These are phyloP conservation scores for Orbilia ellipsospora DNA, from an alignment of 2,329 filamentous ascomycete species.

Conservation along the genomic window DNA sequence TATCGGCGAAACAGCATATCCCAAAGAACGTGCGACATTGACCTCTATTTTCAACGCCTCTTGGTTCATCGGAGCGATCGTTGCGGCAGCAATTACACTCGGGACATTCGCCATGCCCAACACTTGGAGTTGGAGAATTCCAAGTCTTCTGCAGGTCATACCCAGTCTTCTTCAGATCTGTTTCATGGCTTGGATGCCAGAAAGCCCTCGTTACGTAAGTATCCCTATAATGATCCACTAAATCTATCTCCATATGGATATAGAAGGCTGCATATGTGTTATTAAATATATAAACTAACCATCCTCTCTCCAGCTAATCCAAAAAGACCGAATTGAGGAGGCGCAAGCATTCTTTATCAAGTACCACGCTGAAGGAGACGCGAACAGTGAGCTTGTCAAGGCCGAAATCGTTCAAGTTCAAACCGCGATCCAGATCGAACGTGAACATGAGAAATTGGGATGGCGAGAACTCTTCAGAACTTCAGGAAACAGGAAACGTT, in stretches of 20 bases:
- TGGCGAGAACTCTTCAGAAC: conserved; percentile 63
- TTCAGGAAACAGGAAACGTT: conserved; percentile 65
- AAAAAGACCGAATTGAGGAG: conserved; percentile 58
- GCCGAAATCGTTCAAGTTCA: conserved; percentile 73
- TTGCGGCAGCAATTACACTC: conserved; percentile 67
- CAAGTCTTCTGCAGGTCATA: conserved; percentile 64
- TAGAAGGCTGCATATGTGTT: neutral
- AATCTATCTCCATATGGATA: neutral
- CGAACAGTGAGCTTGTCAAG: conserved; percentile 67
- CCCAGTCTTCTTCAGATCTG: conserved; percentile 59
- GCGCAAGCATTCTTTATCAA: conserved; percentile 60
- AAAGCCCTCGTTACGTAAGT: conserved; percentile 48
- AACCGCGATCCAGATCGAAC: conserved; percentile 68
- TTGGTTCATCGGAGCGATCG: conserved; percentile 69
- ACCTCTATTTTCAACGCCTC: conserved; percentile 72
- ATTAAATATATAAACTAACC: conserved; percentile 2
- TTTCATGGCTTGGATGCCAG: conserved; percentile 58
- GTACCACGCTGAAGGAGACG: conserved; percentile 67
- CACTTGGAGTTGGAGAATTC: conserved; percentile 64
- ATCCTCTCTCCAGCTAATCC: conserved; percentile 57
- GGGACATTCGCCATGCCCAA: conserved; percentile 64
- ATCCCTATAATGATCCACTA: neutral
- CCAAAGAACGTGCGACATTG: conserved; percentile 71
- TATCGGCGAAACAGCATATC: conserved; percentile 71
- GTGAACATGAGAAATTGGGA: conserved; percentile 67